Evolutionary conservation across 2,329 filamentous ascomycete genomes (phyloP).

Genomic region (Juglanconis sp.): DNA sequence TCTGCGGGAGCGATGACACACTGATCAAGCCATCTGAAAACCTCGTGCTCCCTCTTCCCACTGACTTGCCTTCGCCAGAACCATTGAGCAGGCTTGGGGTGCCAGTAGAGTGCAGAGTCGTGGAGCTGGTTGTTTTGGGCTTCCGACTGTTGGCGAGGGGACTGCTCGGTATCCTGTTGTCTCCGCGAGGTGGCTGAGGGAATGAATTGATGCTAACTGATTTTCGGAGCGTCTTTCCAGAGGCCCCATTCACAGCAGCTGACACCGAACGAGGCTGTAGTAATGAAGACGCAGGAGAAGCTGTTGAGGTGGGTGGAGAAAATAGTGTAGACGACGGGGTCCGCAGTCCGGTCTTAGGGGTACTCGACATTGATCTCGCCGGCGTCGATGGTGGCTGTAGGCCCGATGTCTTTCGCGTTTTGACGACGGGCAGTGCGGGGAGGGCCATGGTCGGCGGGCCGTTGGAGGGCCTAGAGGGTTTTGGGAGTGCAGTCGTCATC

Average conservation of each 20-base stretch:
- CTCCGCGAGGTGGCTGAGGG: conserved; percentile 77
- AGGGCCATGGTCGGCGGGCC: conserved; percentile 70
- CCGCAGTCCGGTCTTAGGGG: conserved; percentile 57
- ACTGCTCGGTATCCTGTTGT: conserved; percentile 56
- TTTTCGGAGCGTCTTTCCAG: conserved; percentile 70
- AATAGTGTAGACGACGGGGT: conserved; percentile 57
- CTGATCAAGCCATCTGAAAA: conserved; percentile 74
- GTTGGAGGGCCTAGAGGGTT: conserved; percentile 63
- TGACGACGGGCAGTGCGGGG: conserved; percentile 70
- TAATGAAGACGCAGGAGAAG: conserved; percentile 47
- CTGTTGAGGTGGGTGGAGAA: conserved; percentile 45
- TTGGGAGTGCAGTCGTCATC: conserved; percentile 63
- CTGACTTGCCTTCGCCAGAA: conserved; percentile 72
- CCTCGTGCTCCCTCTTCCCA: conserved; percentile 58
- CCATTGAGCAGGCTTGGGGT: conserved; percentile 77
- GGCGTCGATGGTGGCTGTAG: conserved; percentile 34
- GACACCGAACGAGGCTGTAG: conserved; percentile 55
- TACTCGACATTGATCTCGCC: conserved; percentile 41
- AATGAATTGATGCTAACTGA: conserved; percentile 93
- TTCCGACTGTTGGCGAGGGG: conserved; percentile 54
- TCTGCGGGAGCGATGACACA: conserved; percentile 79
- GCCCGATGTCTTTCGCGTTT: conserved; percentile 59
- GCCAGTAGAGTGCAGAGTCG: conserved; percentile 46
- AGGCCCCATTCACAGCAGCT: conserved; percentile 50
- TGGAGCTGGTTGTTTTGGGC: conserved; percentile 54